phyloP scores from a whole-genome alignment of 371 early-diverging fungal genomes.

The Mucor indicus region DNA sequence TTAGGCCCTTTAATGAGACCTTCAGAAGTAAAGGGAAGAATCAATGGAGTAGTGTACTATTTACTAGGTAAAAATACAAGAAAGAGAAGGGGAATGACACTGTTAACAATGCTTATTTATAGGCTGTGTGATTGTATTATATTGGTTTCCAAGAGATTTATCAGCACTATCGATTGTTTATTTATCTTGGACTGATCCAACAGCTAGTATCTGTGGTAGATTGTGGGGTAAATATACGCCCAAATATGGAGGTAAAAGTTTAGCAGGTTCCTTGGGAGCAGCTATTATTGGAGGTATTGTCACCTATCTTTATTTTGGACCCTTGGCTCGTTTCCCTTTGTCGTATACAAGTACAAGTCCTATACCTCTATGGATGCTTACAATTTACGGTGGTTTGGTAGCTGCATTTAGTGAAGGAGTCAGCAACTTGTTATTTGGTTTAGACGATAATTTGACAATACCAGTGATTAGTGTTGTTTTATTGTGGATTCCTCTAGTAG shows the following conservation, averaged over 20 bases:
- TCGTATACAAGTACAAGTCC: constrained; percentile 19
- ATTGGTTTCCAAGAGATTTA: constrained; percentile 44
- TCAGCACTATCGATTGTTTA: constrained; percentile 55
- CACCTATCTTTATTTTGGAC: constrained; percentile 39
- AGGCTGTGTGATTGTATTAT: constrained; percentile 45
- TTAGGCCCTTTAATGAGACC: constrained; percentile 53
- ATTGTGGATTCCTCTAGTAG: constrained; percentile 38
- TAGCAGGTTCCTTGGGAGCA: constrained; percentile 52
- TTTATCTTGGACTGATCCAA: constrained; percentile 56
- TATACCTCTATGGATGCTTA: constrained; percentile 17
- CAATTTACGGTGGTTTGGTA: constrained; percentile 46
- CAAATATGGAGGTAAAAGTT: constrained; percentile 38
- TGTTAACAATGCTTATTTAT: not conserved
- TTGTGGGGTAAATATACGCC: constrained; percentile 51
- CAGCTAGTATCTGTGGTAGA: constrained; percentile 50
- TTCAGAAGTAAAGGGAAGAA: constrained; percentile 31
- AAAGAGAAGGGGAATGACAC: no score
- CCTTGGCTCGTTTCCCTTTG: constrained; percentile 9
- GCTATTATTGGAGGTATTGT: constrained; percentile 35
- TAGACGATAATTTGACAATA: constrained; percentile 50
- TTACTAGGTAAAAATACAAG: constrained; percentile 32
- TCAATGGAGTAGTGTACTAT: constrained; percentile 56
- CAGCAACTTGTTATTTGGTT: constrained; percentile 25
- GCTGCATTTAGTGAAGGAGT: constrained; percentile 44
- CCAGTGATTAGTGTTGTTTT: constrained; percentile 41